Evolutionary conservation across 495 filamentous ascomycete genomes (phyloP).

Genomic region (Choiromyces venosus): DNA sequence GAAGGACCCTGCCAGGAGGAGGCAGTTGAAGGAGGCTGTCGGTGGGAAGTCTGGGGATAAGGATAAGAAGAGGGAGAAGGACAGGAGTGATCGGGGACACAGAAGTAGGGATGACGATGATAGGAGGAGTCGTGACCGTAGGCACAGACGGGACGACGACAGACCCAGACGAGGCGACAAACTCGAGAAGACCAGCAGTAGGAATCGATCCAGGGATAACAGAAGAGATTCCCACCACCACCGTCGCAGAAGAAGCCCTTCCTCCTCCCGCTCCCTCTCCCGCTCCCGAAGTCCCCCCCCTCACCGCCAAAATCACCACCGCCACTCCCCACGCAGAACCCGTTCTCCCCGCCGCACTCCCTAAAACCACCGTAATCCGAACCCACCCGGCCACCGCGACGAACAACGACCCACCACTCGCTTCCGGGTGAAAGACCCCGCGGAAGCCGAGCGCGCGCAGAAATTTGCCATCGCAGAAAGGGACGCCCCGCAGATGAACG

Average conservation of each 20-base stretch:
- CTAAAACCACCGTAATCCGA: constrained; percentile 19
- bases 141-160: constrained; percentile 44
- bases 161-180: constrained; percentile 42
- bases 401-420: constrained; percentile 11
- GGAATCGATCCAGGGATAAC: constrained; percentile 3
- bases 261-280: constrained; percentile 24
- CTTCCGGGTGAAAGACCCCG: constrained; percentile 11
- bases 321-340: constrained; percentile 3
- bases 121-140: constrained; percentile 42
- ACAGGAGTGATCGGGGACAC: constrained; percentile 52
- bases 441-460: constrained; percentile 53
- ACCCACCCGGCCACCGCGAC: constrained; percentile 6
- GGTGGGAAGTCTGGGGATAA: constrained; percentile 47
- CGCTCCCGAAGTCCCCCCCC: constrained; percentile 22
- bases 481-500: constrained; percentile 77
- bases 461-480: constrained; percentile 69
- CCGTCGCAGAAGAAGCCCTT: constrained; percentile 24
- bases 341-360: constrained; percentile 12
- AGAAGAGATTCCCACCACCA: constrained; percentile 11
- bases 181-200: not conserved
- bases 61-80: constrained; percentile 50
- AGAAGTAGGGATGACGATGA: constrained; percentile 42
- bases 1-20: constrained; percentile 70
- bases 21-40: constrained; percentile 61
- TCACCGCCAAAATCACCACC: constrained; percentile 4